Percentiles rank a stretch among this genome's conserved stretches.
Evolutionary conservation across 2,329 filamentous ascomycete genomes (phyloP).

Genomic region (Xylaria digitata): DNA sequence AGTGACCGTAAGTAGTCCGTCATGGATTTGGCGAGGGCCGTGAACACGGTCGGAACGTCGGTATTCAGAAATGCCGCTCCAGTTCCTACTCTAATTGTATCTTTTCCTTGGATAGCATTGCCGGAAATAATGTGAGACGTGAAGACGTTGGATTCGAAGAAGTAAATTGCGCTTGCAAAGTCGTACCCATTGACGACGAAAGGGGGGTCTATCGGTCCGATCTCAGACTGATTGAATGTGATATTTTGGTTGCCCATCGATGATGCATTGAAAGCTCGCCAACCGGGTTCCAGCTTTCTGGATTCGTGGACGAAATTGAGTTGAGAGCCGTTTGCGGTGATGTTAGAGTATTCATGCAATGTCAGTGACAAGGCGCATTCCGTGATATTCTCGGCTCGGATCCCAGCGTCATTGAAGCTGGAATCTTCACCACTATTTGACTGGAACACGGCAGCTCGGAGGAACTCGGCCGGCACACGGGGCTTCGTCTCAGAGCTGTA

Average conservation of each 20-base stretch:
- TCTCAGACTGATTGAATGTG: conserved; percentile 29
- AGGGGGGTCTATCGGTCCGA: conserved; percentile 18
- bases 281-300: conserved; percentile 10
- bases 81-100: conserved; percentile 24
- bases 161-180: conserved; percentile 21
- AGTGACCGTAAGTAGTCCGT: conserved; percentile 34
- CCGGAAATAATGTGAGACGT: conserved; percentile 28
- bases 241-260: neutral
- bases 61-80: conserved; percentile 28
- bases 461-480: conserved; percentile 18
- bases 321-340: conserved; percentile 30
- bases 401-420: conserved; percentile 22
- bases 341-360: conserved; percentile 29
- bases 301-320: conserved; percentile 15
- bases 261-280: neutral
- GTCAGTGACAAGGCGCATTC: conserved; percentile 30
- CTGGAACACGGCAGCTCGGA: conserved; percentile 29
- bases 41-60: conserved; percentile 18
- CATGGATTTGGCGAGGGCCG: conserved; percentile 27
- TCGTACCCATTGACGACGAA: conserved; percentile 23
- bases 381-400: conserved; percentile 29
- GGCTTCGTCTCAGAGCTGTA: neutral
- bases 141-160: conserved; percentile 31
- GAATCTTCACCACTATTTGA: conserved; percentile 16
- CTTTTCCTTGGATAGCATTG: conserved; percentile 6